These are phyloP conservation scores for Prinsepia uniflora DNA, from an alignment of 306 rosid genomes.

Conservation along the genomic window DNA sequence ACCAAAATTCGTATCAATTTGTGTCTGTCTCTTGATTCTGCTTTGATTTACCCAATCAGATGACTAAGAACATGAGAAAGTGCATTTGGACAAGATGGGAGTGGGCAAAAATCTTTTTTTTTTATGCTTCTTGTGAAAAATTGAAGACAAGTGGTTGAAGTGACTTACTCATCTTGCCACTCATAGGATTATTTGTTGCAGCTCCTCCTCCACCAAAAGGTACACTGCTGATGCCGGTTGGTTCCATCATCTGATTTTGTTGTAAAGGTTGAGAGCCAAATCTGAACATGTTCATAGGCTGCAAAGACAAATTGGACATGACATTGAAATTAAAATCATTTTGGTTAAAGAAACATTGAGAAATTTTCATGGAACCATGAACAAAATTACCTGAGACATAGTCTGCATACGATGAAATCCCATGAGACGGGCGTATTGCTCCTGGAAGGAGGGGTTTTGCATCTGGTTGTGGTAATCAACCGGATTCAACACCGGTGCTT, in stretches of 20 bases:
- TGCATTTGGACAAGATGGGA: no score
- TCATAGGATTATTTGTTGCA: slow-evolving; percentile 33
- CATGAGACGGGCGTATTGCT: slow-evolving; percentile 62
- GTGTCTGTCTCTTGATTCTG: no score
- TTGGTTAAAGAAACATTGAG: neutral
- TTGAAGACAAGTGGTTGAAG: neutral
- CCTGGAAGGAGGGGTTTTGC: slow-evolving; percentile 57
- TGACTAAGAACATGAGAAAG: no score
- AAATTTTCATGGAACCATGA: slow-evolving; percentile 14
- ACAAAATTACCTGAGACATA: slow-evolving; percentile 51
- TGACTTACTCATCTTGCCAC: slow-evolving; percentile 42
- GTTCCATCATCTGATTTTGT: slow-evolving; percentile 45
- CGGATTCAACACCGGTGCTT: slow-evolving; percentile 47
- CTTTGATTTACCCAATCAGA: no score
- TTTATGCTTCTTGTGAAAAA: neutral
- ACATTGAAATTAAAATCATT: neutral
- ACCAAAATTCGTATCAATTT: neutral
- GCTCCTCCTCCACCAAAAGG: slow-evolving; percentile 41
- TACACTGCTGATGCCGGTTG: slow-evolving; percentile 35
- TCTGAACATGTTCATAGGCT: slow-evolving; percentile 57
- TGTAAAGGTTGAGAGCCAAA: slow-evolving; percentile 49
- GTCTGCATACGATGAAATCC: slow-evolving; percentile 70
- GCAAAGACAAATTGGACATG: slow-evolving; percentile 21
- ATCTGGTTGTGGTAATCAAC: slow-evolving; percentile 57
- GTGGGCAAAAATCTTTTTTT: no score